These are phyloP conservation scores for Blastobotrys indianensis DNA, from an alignment of 1,139 yeast species.

Conservation along the genomic window DNA sequence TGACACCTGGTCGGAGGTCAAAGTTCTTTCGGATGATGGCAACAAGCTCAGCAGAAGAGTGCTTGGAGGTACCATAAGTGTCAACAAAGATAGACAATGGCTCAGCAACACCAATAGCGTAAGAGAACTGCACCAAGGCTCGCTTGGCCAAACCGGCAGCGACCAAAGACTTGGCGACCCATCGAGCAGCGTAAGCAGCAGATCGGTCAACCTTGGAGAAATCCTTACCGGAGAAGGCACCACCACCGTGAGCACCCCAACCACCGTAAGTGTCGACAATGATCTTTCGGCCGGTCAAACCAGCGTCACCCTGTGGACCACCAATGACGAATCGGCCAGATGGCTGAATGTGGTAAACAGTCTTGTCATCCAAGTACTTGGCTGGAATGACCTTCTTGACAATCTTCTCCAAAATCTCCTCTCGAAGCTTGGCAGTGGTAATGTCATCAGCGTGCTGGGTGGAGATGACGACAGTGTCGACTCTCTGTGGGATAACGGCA, in stretches of 20 bases:
- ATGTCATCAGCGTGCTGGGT: constrained; percentile 97
- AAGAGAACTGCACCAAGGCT: constrained; percentile 96
- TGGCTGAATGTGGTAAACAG: constrained; percentile 97
- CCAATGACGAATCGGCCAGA: constrained; percentile 99
- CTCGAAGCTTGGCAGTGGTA: constrained; percentile 85
- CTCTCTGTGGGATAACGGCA: constrained; percentile 91
- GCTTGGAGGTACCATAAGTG: constrained; percentile 94
- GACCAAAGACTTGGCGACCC: constrained; percentile 98
- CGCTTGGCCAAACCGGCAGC: constrained; percentile 94
- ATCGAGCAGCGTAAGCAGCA: constrained; percentile 99
- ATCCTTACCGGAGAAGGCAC: constrained; percentile 99
- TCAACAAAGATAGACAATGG: constrained; percentile 97
- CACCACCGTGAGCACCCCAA: constrained; percentile 99
- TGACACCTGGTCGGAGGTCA: constrained; percentile 98
- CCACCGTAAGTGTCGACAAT: constrained; percentile 99
- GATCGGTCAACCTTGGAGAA: constrained; percentile 99
- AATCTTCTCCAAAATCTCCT: constrained; percentile 68
- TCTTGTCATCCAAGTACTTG: constrained; percentile 84
- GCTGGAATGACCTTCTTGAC: constrained; percentile 90
- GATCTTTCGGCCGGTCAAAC: constrained; percentile 98
- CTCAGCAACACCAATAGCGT: constrained; percentile 99
- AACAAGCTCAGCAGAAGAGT: constrained; percentile 83
- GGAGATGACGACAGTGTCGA: constrained; percentile 95
- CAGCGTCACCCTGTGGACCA: constrained; percentile 99
- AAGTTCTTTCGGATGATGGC: constrained; percentile 88